Evolutionary conservation across 2,329 filamentous ascomycete genomes (phyloP).

Genomic region (Escovopsis sp.): DNA sequence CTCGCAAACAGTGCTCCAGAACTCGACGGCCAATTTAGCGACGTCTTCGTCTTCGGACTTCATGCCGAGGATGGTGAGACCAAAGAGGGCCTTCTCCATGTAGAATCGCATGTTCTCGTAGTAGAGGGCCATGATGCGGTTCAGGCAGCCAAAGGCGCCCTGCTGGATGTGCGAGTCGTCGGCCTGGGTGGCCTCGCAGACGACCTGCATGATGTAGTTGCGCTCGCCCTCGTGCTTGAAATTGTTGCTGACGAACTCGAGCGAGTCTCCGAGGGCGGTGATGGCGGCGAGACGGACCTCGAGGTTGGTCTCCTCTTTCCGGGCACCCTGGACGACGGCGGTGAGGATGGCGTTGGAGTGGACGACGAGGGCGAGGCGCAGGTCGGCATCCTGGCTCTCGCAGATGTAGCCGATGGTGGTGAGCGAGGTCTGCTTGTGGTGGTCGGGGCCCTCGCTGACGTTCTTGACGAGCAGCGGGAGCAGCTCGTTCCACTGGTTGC

Average conservation of each 20-base stretch:
- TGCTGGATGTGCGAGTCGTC: slow-evolving; percentile 84
- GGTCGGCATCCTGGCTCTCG: slow-evolving; percentile 80
- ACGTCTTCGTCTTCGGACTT: slow-evolving; percentile 97
- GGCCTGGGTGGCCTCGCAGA: slow-evolving; percentile 96
- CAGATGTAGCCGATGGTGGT: slow-evolving; percentile 98
- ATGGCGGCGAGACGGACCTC: slow-evolving; percentile 91
- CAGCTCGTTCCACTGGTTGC: slow-evolving; percentile 83
- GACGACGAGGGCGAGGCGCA: slow-evolving; percentile 62
- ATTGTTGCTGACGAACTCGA: slow-evolving; percentile 95
- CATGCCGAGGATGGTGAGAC: slow-evolving; percentile 95
- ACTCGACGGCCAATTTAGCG: slow-evolving; percentile 93
- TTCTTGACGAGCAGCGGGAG: slow-evolving; percentile 83
- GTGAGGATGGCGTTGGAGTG: slow-evolving; percentile 98
- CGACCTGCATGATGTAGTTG: slow-evolving; percentile 99
- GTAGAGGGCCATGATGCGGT: slow-evolving; percentile 97
- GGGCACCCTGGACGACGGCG: slow-evolving; percentile 89
- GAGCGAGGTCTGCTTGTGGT: slow-evolving; percentile 87
- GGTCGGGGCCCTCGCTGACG: slow-evolving; percentile 70
- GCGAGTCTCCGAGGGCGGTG: slow-evolving; percentile 82
- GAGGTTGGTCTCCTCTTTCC: slow-evolving; percentile 84
- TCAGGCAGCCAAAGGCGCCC: slow-evolving; percentile 89
- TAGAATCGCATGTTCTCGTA: slow-evolving; percentile 99
- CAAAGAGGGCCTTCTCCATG: slow-evolving; percentile 99
- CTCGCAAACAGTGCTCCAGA: slow-evolving; percentile 99
- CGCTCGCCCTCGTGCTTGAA: slow-evolving; percentile 98